Conservation (phyloP, 2,329 filamentous ascomycete species). For the Diaporthe citrichinensis region DNA sequence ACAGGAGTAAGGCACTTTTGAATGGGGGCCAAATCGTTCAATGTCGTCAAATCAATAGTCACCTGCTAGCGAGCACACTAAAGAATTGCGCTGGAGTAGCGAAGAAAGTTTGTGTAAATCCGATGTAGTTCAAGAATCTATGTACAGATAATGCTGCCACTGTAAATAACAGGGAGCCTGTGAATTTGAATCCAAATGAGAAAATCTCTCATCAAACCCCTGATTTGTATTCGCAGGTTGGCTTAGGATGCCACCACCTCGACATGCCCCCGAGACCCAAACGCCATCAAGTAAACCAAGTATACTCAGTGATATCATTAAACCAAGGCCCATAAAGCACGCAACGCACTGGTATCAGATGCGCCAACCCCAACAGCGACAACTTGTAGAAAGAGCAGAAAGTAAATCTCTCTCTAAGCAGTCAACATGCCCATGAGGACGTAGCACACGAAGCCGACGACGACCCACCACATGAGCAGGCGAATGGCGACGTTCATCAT, state of each 20-base stretch:
- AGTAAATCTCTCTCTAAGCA: not conserved
- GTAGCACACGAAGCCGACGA: slow-evolving; percentile 42
- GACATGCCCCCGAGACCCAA: not conserved
- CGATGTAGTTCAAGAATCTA: slow-evolving; percentile 3
- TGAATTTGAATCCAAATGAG: slow-evolving; percentile 9
- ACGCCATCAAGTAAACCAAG: slow-evolving; percentile 12
- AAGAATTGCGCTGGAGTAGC: no score
- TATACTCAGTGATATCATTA: slow-evolving; percentile 32
- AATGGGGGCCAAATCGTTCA: not conserved
- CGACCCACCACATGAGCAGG: slow-evolving; percentile 43
- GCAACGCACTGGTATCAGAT: not conserved
- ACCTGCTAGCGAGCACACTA: not conserved
- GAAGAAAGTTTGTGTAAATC: not conserved
- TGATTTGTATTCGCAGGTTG: not conserved
- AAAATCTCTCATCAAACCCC: slow-evolving; percentile 8
- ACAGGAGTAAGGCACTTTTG: not conserved
- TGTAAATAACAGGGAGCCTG: not conserved
- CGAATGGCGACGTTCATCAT: slow-evolving; percentile 45
- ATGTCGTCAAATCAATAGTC: not conserved
- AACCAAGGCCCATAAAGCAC: slow-evolving; percentile 4
- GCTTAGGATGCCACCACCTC: not conserved
- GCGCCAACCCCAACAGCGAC: not conserved
- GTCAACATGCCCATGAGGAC: slow-evolving; percentile 41
- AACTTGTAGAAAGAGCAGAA: not conserved
- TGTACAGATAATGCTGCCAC: slow-evolving; percentile 28